Base-by-base conservation (phyloP, 441 rosid genomes). In the Eruca vesicaria region DNA sequence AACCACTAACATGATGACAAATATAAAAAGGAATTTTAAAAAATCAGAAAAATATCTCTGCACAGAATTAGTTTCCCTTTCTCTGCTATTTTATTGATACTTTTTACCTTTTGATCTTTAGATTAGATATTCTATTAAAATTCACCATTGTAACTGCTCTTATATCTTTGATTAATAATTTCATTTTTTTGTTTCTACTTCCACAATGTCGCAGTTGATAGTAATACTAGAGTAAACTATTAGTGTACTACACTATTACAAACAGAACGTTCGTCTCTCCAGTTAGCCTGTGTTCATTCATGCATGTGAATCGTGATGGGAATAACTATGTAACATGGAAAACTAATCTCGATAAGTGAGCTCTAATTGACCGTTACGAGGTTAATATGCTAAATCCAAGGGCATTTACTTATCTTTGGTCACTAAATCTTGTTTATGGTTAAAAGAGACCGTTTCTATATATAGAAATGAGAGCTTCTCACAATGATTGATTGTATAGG, bases 331-430 rank as follows among this genome's bases (percentile, higher is more conserved):
- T 5, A 11, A 35, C 66, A 68, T 21, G 16, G 32, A 33, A 72
- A 59, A 68, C 63, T 45, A 68, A 35, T 23, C 38, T 74, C 38
- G 61, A 67, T 59, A 21, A 21, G 9, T 15, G 67, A 59, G 41
- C 31, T 66, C 52, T 66, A 28, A 20, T 45, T 58, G 60, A 74
- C 41, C 55, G 32, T 67, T 43, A 66, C 52, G 62, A 74, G 67
- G 66, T 45, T 74, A 58, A 14, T 59, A 32, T 66, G 31, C 28
- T 58, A 60, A 59, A 74, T 14, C 63, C 43, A 38, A 75, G 45
- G 43, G 53, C 50, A 53, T 50, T 21, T 29, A 14, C 38, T 21
- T 7, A 73, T 41, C 26, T 72, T 73, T 19, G 71, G 35, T 56
- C 3, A 29, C 50, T 57, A 65, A 64, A 72, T 29, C 59, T 52